A percentile compares a stretch with the other conserved stretches of the same genome.
Conservation (phyloP, 345 rosid species). For the Raphanus raphanistrum region DNA sequence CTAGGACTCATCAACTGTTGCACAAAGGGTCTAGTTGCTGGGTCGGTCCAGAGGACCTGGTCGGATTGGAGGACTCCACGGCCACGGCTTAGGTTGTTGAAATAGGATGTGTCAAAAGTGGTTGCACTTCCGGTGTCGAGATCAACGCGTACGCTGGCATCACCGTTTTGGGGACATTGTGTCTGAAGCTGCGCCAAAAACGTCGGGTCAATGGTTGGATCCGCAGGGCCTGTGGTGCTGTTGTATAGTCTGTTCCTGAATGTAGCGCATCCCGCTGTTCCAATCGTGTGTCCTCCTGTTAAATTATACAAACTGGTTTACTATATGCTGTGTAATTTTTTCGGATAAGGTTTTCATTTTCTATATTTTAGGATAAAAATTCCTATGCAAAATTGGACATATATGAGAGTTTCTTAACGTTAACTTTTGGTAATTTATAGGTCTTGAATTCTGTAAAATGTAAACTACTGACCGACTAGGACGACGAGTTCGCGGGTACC, state of each 20-base stretch:
- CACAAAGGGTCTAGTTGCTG: slow-evolving; percentile 45
- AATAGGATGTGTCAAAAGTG: slow-evolving; percentile 52
- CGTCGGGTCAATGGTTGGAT: slow-evolving; percentile 42
- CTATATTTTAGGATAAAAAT: not conserved
- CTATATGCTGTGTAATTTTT: not conserved
- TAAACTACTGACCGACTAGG: slow-evolving; percentile 43
- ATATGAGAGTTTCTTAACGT: not conserved
- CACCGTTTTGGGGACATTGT: slow-evolving; percentile 49
- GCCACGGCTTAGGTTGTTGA: slow-evolving; percentile 45
- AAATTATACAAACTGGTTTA: not conserved
- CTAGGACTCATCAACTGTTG: slow-evolving; percentile 42
- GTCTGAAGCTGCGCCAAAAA: slow-evolving; percentile 45
- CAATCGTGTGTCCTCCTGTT: slow-evolving; percentile 60
- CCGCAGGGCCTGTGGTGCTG: slow-evolving; percentile 37
- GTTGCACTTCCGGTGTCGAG: slow-evolving; percentile 51
- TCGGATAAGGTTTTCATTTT: not conserved
- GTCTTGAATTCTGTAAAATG: not conserved
- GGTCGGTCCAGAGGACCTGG: slow-evolving; percentile 45
- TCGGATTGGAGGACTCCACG: slow-evolving; percentile 52
- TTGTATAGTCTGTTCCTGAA: slow-evolving; percentile 49
- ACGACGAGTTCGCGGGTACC: slow-evolving; percentile 51
- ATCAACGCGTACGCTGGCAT: slow-evolving; percentile 43
- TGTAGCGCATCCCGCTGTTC: slow-evolving; percentile 49
- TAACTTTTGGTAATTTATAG: not conserved
- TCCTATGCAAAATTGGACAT: not conserved